Percentiles rank a stretch among this genome's conserved stretches.
These are phyloP conservation scores for Fusarium decemcellulare DNA, from an alignment of 2,329 filamentous ascomycete species.

Conservation along the genomic window DNA sequence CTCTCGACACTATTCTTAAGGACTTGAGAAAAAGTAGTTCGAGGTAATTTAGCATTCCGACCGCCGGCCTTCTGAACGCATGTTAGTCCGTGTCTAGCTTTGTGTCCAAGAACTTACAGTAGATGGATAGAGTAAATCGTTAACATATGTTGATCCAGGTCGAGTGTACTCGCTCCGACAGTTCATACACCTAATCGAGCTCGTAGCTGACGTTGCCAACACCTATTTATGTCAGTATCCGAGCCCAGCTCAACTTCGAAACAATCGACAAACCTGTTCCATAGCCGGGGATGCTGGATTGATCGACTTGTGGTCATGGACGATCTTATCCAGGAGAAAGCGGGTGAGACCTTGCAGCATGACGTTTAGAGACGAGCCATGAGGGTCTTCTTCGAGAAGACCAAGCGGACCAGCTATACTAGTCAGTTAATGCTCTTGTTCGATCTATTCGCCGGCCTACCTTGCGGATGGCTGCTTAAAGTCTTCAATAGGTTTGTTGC, in stretches of 20 bases:
- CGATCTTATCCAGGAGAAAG: constrained; percentile 87
- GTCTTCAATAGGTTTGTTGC: constrained; percentile 95
- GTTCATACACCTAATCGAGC: constrained; percentile 85
- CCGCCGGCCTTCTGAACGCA: constrained; percentile 59
- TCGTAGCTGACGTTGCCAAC: constrained; percentile 79
- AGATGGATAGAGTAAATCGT: constrained; percentile 86
- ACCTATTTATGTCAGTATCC: constrained; percentile 50
- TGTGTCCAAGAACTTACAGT: constrained; percentile 44
- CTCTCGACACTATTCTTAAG: constrained; percentile 94
- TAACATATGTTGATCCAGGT: constrained; percentile 84
- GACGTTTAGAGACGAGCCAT: constrained; percentile 79
- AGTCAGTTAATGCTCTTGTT: constrained; percentile 36
- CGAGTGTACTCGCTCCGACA: constrained; percentile 90
- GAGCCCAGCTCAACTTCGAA: not conserved
- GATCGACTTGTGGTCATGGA: constrained; percentile 81
- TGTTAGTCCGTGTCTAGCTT: constrained; percentile 13
- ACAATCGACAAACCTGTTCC: constrained; percentile 69
- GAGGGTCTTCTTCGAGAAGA: constrained; percentile 86
- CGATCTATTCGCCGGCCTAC: constrained; percentile 53
- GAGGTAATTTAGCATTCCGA: constrained; percentile 65
- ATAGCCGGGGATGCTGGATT: constrained; percentile 73
- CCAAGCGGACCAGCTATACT: constrained; percentile 77
- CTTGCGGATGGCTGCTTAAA: constrained; percentile 86
- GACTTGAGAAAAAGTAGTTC: constrained; percentile 86
- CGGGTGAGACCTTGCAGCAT: constrained; percentile 91